A percentile compares a stretch with the other conserved stretches of the same genome.
Conservation (phyloP, 148 eudicot genomes). For the Simmondsia chinensis region DNA sequence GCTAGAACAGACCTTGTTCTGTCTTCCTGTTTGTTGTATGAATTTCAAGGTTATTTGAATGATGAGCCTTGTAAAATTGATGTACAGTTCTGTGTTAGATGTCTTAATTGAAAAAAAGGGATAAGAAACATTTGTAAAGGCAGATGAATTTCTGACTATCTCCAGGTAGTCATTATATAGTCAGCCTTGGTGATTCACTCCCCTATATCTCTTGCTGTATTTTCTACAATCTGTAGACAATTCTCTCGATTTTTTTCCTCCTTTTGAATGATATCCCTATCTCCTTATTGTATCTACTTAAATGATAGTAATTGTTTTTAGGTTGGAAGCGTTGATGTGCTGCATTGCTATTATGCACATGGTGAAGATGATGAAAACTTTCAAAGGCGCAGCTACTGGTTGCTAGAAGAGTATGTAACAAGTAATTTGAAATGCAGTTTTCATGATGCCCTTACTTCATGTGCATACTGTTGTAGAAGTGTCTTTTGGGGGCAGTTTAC, state of each 20-base stretch:
- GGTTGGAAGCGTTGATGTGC: constrained; percentile 57
- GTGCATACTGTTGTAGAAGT: background rate
- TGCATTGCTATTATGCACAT: constrained; percentile 65
- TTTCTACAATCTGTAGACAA: too few relatives aligned
- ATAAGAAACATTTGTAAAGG: background rate
- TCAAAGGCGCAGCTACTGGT: constrained; percentile 61
- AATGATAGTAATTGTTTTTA: constrained; percentile 16
- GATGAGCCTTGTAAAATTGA: too few relatives aligned
- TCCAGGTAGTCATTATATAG: background rate
- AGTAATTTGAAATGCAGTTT: constrained; percentile 3
- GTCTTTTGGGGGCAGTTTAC: background rate
- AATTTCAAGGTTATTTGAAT: too few relatives aligned
- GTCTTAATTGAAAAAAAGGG: background rate
- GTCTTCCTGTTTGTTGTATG: background rate
- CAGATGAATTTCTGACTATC: background rate
- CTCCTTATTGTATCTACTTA: too few relatives aligned
- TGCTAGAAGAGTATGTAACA: constrained; percentile 54
- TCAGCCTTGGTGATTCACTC: too few relatives aligned
- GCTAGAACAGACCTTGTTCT: background rate
- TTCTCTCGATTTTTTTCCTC: too few relatives aligned
- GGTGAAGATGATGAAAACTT: constrained; percentile 56
- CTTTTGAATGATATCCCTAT: too few relatives aligned
- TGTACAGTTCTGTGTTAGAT: too few relatives aligned
- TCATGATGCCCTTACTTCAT: background rate
- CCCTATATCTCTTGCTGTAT: too few relatives aligned